These are phyloP conservation scores for Monilinia fructigena DNA, from an alignment of 2,329 filamentous ascomycete species.

Conservation along the genomic window DNA sequence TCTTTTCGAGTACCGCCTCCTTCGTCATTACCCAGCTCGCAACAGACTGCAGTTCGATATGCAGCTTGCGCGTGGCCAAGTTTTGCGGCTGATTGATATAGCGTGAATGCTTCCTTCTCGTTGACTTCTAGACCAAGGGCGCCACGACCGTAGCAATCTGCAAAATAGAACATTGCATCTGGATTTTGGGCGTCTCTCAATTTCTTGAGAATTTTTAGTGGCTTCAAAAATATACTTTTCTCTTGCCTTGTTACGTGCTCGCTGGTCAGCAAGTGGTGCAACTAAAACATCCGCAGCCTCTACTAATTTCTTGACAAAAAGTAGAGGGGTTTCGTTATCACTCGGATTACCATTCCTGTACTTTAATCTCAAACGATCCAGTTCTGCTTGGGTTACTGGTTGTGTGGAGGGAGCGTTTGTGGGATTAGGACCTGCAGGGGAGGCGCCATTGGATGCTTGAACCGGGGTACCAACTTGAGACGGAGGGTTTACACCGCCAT, in stretches of 20 bases:
- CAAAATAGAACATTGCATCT: constrained; percentile 91
- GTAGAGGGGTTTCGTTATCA: constrained; percentile 69
- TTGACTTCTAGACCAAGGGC: constrained; percentile 76
- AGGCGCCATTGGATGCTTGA: not conserved
- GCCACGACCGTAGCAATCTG: constrained; percentile 84
- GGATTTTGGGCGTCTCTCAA: constrained; percentile 69
- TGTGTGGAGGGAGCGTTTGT: constrained; percentile 29
- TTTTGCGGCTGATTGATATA: constrained; percentile 95
- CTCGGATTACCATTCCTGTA: constrained; percentile 67
- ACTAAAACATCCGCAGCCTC: constrained; percentile 80
- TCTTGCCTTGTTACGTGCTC: constrained; percentile 69
- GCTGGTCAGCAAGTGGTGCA: constrained; percentile 62
- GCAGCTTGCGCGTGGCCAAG: constrained; percentile 80
- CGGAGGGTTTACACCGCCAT: constrained; percentile 34
- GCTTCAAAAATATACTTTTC: constrained; percentile 85
- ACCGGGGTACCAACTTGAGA: constrained; percentile 6
- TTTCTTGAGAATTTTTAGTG: constrained; percentile 87
- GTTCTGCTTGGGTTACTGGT: constrained; percentile 70
- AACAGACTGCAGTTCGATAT: constrained; percentile 94
- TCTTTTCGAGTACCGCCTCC: constrained; percentile 91
- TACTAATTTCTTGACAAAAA: constrained; percentile 77
- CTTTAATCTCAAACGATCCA: constrained; percentile 69
- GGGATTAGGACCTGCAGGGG: constrained; percentile 20
- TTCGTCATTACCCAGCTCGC: constrained; percentile 91
- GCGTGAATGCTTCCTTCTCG: constrained; percentile 84